Percentiles rank a stretch among this genome's conserved stretches.
phyloP scores from a whole-genome alignment of 108 stramenopile species.

The Poteriospumella lacustris region DNA sequence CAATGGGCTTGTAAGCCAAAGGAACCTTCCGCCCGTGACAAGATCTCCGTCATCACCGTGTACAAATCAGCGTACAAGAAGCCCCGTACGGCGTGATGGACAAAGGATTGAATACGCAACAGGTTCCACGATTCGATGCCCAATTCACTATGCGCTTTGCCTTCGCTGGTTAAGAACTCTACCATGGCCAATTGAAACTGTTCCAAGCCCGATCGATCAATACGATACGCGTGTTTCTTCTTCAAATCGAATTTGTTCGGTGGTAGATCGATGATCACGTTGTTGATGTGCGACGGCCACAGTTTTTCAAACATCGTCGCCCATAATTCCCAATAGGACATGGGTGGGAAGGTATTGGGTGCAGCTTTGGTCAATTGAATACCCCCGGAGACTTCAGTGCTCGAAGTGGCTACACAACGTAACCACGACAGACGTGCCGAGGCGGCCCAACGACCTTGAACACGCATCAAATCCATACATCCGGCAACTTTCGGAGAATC shows the following conservation, averaged over 20 bases:
- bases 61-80: slow-evolving; percentile 29
- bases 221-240: background rate
- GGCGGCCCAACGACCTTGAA: slow-evolving; percentile 20
- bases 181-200: background rate
- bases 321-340: background rate
- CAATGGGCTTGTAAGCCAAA: slow-evolving; percentile 28
- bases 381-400: background rate
- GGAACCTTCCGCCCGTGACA: slow-evolving; percentile 25
- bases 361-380: slow-evolving; percentile 19
- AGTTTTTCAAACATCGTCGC: background rate
- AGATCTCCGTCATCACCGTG: slow-evolving; percentile 19
- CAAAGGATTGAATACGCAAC: background rate
- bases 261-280: background rate
- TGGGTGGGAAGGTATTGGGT: slow-evolving; percentile 18
- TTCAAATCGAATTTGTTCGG: background rate
- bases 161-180: background rate
- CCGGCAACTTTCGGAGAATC: slow-evolving; percentile 31
- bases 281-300: background rate
- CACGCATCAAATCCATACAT: slow-evolving; percentile 29
- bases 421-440: background rate
- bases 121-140: background rate
- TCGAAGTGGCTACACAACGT: background rate
- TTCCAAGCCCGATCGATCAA: background rate
- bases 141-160: background rate
- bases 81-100: slow-evolving; percentile 19